These are phyloP conservation scores for Sclerotinia borealis DNA, from an alignment of 2,329 filamentous ascomycete genomes.

Conservation along the genomic window DNA sequence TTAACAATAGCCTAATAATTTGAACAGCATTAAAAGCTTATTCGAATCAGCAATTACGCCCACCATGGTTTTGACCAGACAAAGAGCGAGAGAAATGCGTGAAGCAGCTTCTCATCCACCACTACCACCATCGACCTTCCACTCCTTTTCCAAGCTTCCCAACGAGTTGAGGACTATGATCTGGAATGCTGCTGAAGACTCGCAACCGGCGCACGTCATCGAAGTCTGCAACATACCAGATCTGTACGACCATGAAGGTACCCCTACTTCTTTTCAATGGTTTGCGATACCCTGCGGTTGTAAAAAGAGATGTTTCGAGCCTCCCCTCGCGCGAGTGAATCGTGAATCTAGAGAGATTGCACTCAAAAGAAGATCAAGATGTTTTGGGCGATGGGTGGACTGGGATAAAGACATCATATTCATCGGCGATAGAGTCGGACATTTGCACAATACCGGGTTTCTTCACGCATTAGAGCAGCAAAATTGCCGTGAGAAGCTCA, in stretches of 20 bases:
- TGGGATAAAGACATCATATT: conserved; percentile 8
- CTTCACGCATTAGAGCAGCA: conserved; percentile 4
- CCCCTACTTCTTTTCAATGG: conserved; percentile 1
- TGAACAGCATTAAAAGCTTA: too few species aligned
- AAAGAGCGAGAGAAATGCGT: neutral
- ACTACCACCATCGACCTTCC: neutral
- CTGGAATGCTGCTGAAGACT: neutral
- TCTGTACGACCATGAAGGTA: neutral
- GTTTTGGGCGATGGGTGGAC: neutral
- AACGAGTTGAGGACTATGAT: neutral
- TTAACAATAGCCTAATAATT: too few species aligned
- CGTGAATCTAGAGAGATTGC: neutral
- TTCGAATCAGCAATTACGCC: too few species aligned
- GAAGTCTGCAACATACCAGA: conserved; percentile 8
- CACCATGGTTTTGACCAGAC: neutral
- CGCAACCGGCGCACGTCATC: neutral
- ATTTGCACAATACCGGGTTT: conserved; percentile 11
- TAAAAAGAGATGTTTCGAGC: neutral
- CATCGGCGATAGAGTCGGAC: conserved; percentile 1
- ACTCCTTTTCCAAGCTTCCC: neutral
- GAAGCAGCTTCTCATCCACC: neutral
- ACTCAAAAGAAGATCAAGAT: neutral
- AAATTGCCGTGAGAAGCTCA: neutral
- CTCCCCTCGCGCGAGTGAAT: neutral
- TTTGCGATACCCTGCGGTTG: neutral